These are phyloP conservation scores for Carex cristatella DNA, from an alignment of 176 grass and related monocot genomes.

Conservation along the genomic window DNA sequence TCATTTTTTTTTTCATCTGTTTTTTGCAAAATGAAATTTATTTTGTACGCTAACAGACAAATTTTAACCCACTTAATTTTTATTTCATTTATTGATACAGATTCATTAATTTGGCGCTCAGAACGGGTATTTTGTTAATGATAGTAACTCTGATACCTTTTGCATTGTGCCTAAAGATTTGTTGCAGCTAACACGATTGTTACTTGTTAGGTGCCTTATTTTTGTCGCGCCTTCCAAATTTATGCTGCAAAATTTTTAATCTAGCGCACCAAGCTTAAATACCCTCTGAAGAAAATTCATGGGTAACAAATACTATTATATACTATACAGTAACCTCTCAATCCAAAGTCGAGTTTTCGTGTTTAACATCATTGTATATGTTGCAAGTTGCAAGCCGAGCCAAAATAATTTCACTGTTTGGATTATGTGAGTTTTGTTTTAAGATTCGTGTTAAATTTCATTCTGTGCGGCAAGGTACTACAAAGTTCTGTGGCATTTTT, in stretches of 20 bases:
- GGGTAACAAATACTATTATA: too few relatives aligned
- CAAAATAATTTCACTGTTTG: too few relatives aligned
- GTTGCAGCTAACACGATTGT: conserved; percentile 38
- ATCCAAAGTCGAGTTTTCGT: too few relatives aligned
- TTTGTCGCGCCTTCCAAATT: conserved; percentile 29
- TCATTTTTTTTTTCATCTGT: not conserved
- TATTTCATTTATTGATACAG: not conserved
- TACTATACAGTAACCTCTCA: too few relatives aligned
- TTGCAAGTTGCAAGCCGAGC: too few relatives aligned
- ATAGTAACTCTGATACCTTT: conserved; percentile 25
- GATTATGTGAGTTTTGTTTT: too few relatives aligned
- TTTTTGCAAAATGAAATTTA: not conserved
- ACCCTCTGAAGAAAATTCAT: too few relatives aligned
- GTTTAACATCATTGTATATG: too few relatives aligned
- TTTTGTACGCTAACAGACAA: not conserved
- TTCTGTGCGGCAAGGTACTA: too few relatives aligned
- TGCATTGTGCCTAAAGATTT: conserved; percentile 36
- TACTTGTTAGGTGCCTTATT: conserved; percentile 2
- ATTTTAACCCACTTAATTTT: not conserved
- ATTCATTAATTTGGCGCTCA: conserved; percentile 16
- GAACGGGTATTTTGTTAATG: conserved; percentile 31
- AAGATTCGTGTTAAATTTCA: too few relatives aligned
- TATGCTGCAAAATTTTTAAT: conserved; percentile 9
- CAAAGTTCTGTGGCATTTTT: too few relatives aligned
- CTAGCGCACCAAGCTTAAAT: too few relatives aligned